Conservation (phyloP, 2,329 filamentous ascomycete species). For the Nemania abortiva region DNA sequence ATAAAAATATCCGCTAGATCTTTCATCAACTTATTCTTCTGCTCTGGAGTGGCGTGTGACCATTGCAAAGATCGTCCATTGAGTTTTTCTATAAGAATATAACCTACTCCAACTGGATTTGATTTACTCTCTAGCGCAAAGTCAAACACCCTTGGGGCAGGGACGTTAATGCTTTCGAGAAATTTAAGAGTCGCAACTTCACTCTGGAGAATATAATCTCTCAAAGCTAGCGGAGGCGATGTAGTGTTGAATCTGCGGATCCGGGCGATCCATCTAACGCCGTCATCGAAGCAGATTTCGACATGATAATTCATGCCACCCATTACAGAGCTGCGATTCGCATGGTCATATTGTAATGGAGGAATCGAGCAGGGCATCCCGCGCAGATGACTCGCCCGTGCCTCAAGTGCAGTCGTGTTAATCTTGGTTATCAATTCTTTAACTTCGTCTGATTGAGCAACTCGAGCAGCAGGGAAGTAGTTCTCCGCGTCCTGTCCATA, state of each 20-base stretch:
- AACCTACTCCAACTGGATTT: slow-evolving; percentile 55
- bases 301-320: slow-evolving; percentile 61
- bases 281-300: slow-evolving; percentile 58
- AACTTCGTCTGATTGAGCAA: slow-evolving; percentile 54
- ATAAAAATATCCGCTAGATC: slow-evolving; percentile 56
- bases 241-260: slow-evolving; percentile 57
- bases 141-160: slow-evolving; percentile 55
- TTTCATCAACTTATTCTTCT: slow-evolving; percentile 53
- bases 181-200: slow-evolving; percentile 58
- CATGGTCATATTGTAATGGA: slow-evolving; percentile 54
- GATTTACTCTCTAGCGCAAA: slow-evolving; percentile 49
- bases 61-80: slow-evolving; percentile 55
- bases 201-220: slow-evolving; percentile 55
- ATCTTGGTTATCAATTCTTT: slow-evolving; percentile 52
- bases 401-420: slow-evolving; percentile 53
- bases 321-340: slow-evolving; percentile 55
- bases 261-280: slow-evolving; percentile 57
- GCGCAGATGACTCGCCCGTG: slow-evolving; percentile 53
- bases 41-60: slow-evolving; percentile 50
- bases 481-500: slow-evolving; percentile 51
- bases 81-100: slow-evolving; percentile 59
- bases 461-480: slow-evolving; percentile 52
- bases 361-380: slow-evolving; percentile 53
- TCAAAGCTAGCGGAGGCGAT: slow-evolving; percentile 52
- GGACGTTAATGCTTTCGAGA: slow-evolving; percentile 53